phyloP scores from a whole-genome alignment of 441 rosid genomes.

The Sinapis alba region DNA sequence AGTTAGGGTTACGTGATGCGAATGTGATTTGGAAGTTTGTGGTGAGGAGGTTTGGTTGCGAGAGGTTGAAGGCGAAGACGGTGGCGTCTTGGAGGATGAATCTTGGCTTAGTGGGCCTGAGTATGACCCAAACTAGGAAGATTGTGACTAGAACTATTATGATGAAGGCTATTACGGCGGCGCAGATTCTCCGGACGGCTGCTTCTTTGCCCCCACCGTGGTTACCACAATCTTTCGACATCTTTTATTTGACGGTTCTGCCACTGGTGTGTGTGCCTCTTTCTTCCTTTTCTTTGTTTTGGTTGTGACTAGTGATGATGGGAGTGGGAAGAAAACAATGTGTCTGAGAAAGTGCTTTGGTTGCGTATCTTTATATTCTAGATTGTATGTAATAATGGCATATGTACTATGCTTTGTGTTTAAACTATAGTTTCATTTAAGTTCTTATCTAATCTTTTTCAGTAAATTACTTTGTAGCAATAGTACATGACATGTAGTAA shows the following conservation, averaged over 20 bases:
- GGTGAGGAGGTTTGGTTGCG: constrained; percentile 69
- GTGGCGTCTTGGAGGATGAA: constrained; percentile 95
- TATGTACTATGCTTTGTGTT: background rate
- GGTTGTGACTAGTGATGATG: constrained; percentile 21
- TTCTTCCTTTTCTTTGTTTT: constrained; percentile 18
- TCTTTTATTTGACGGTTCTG: constrained; percentile 39
- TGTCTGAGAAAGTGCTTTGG: constrained; percentile 21
- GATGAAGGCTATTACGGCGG: constrained; percentile 51
- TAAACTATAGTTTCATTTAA: background rate
- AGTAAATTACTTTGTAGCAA: no score
- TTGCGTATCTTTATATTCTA: constrained; percentile 29
- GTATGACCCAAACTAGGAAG: constrained; percentile 75
- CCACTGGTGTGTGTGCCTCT: constrained; percentile 27
- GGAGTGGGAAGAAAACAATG: constrained; percentile 12
- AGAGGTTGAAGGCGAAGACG: constrained; percentile 73
- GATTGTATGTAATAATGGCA: background rate
- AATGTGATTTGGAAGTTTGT: constrained; percentile 79
- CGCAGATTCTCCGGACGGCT: constrained; percentile 39
- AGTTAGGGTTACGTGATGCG: constrained; percentile 80
- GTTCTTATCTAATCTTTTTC: background rate
- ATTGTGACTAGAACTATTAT: constrained; percentile 53
- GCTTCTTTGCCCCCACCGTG: constrained; percentile 52
- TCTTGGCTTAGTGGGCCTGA: constrained; percentile 72
- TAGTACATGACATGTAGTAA: no score
- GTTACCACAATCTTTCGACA: constrained; percentile 57